Conservation (phyloP, 257 asterid species). For the Fraxinus americana region DNA sequence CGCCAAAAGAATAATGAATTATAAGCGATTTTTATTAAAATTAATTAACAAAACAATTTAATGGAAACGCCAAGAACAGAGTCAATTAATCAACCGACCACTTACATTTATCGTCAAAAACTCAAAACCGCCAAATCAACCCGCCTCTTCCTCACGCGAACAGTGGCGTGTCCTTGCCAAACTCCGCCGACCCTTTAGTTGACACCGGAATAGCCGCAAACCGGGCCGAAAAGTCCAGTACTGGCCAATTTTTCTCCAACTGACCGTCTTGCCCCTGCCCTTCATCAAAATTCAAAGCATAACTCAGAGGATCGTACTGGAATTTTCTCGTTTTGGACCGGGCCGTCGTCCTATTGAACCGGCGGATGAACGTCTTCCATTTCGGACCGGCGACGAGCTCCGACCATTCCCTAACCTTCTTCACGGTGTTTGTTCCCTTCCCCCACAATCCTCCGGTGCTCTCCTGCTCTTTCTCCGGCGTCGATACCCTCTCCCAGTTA, state of each 20-base stretch:
- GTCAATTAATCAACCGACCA: slow-evolving; percentile 11
- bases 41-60: neutral
- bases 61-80: neutral
- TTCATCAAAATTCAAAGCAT: slow-evolving; percentile 75
- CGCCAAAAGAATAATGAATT: neutral
- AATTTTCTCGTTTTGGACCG: slow-evolving; percentile 44
- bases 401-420: slow-evolving; percentile 76
- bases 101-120: neutral
- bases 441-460: slow-evolving; percentile 41
- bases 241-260: slow-evolving; percentile 43
- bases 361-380: slow-evolving; percentile 91
- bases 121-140: neutral
- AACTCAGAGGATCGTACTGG: slow-evolving; percentile 72
- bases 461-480: slow-evolving; percentile 42
- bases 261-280: slow-evolving; percentile 44
- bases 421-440: slow-evolving; percentile 43
- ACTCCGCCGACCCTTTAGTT: slow-evolving; percentile 26
- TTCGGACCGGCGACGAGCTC: slow-evolving; percentile 89
- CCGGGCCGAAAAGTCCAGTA: slow-evolving; percentile 55
- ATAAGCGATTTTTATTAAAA: neutral
- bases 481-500: slow-evolving; percentile 63
- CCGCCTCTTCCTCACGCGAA: slow-evolving; percentile 12
- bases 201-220: slow-evolving; percentile 45
- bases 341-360: slow-evolving; percentile 47
- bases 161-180: slow-evolving; percentile 35